phyloP scores from a whole-genome alignment of 2,329 filamentous ascomycete genomes.

The Pseudocercospora fuligena region DNA sequence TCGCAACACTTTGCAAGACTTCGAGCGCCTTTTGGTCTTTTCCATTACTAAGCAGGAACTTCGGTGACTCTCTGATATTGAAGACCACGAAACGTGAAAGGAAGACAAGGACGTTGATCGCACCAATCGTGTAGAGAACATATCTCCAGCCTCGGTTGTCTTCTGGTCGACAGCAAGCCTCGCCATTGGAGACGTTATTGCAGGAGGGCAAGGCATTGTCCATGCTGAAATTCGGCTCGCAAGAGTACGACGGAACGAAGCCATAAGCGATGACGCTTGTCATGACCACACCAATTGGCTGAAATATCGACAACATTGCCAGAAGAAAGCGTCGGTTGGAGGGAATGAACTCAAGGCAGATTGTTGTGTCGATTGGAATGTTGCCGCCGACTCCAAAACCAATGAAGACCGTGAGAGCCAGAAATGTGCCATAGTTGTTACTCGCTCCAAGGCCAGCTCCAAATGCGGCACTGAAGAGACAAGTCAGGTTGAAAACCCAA shows the following conservation, averaged over 20 bases:
- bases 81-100: slow-evolving; percentile 60
- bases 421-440: slow-evolving; percentile 56
- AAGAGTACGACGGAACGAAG: slow-evolving; percentile 58
- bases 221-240: slow-evolving; percentile 56
- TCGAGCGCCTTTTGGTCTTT: slow-evolving; percentile 57
- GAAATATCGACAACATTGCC: slow-evolving; percentile 59
- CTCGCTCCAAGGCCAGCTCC: slow-evolving; percentile 58
- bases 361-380: slow-evolving; percentile 61
- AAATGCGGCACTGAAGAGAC: slow-evolving; percentile 60
- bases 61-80: slow-evolving; percentile 63
- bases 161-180: slow-evolving; percentile 44
- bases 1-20: slow-evolving; percentile 50
- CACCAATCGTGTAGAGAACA: slow-evolving; percentile 48
- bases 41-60: slow-evolving; percentile 61
- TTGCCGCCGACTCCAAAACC: slow-evolving; percentile 59
- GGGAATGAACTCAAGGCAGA: slow-evolving; percentile 62
- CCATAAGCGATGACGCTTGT: slow-evolving; percentile 58
- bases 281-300: slow-evolving; percentile 60
- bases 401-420: slow-evolving; percentile 59
- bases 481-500: slow-evolving; percentile 64
- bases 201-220: slow-evolving; percentile 52
- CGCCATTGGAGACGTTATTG: slow-evolving; percentile 36
- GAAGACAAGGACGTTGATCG: slow-evolving; percentile 51
- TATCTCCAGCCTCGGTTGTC: slow-evolving; percentile 55
- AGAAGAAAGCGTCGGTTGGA: slow-evolving; percentile 58